Evolutionary conservation across 2,329 filamentous ascomycete species (phyloP).

Genomic region (Arthrinium phaeospermum): DNA sequence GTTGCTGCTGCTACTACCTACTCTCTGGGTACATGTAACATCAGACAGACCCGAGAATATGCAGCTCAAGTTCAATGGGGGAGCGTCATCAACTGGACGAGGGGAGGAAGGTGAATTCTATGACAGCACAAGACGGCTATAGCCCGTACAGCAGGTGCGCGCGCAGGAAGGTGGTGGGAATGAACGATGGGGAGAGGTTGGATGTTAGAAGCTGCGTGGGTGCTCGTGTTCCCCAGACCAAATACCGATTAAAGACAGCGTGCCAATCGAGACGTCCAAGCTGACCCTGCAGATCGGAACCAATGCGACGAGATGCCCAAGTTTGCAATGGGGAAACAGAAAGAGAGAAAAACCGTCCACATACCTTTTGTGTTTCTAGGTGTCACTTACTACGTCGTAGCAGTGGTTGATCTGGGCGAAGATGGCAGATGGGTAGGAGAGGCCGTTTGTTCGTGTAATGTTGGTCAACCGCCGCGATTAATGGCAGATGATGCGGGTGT

Average conservation of each 20-base stretch:
- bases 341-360: conserved; percentile 4
- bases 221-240: conserved; percentile 4
- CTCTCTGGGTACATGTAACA: conserved; percentile 9
- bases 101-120: background rate
- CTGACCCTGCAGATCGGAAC: conserved; percentile 12
- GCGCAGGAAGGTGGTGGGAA: background rate
- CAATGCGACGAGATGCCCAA: background rate
- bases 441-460: conserved; percentile 16
- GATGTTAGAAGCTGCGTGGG: conserved; percentile 5
- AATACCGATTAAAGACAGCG: conserved; percentile 3
- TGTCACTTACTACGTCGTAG: background rate
- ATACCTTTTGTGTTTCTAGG: conserved; percentile 14
- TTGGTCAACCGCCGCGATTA: conserved; percentile 4
- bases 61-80: background rate
- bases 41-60: background rate
- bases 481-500: conserved; percentile 15
- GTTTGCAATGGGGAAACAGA: background rate
- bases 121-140: background rate
- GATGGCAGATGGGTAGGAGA: background rate
- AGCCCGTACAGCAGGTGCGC: background rate
- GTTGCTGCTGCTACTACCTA: background rate
- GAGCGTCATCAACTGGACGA: background rate
- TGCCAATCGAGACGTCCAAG: conserved; percentile 6
- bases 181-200: background rate
- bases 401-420: background rate